Percentiles rank a stretch among this genome's conserved stretches.
Evolutionary conservation across 2,329 filamentous ascomycete species (phyloP).

Genomic region (Fusarium fujikuroi): DNA sequence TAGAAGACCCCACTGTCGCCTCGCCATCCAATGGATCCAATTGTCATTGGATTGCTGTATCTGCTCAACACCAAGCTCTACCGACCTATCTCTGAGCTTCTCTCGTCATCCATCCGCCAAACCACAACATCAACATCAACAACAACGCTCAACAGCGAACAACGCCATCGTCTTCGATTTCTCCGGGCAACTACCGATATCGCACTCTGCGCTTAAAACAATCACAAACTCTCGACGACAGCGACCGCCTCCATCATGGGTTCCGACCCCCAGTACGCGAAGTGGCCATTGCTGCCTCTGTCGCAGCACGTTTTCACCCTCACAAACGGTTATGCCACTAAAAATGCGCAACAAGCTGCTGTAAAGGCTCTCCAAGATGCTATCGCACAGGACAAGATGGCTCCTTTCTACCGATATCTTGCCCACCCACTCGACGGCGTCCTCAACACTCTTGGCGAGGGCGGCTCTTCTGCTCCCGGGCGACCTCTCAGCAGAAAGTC

Average conservation of each 20-base stretch:
- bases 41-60: slow-evolving; percentile 17
- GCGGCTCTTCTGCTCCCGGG: slow-evolving; percentile 58
- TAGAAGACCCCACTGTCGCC: slow-evolving; percentile 30
- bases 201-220: slow-evolving; percentile 2
- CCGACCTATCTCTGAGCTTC: slow-evolving; percentile 36
- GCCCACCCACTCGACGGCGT: slow-evolving; percentile 85
- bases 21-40: slow-evolving; percentile 38
- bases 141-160: slow-evolving; percentile 3
- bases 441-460: slow-evolving; percentile 80
- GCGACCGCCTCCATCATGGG: slow-evolving; percentile 66
- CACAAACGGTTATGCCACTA: slow-evolving; percentile 80
- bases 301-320: slow-evolving; percentile 88
- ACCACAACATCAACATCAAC: slow-evolving; percentile 8
- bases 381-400: slow-evolving; percentile 87
- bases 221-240: slow-evolving; percentile 44
- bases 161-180: background rate
- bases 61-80: slow-evolving; percentile 37
- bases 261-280: slow-evolving; percentile 85
- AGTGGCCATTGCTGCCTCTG: slow-evolving; percentile 83
- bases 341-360: slow-evolving; percentile 73
- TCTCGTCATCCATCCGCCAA: slow-evolving; percentile 42
- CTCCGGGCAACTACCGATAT: background rate
- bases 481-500: slow-evolving; percentile 74
- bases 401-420: slow-evolving; percentile 85
- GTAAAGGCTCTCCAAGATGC: slow-evolving; percentile 82